A percentile compares a stretch with the other conserved stretches of the same genome.
Evolutionary conservation across 768 basidiomycete genomes (phyloP).

Genomic region (Pleurotus pulmonarius): DNA sequence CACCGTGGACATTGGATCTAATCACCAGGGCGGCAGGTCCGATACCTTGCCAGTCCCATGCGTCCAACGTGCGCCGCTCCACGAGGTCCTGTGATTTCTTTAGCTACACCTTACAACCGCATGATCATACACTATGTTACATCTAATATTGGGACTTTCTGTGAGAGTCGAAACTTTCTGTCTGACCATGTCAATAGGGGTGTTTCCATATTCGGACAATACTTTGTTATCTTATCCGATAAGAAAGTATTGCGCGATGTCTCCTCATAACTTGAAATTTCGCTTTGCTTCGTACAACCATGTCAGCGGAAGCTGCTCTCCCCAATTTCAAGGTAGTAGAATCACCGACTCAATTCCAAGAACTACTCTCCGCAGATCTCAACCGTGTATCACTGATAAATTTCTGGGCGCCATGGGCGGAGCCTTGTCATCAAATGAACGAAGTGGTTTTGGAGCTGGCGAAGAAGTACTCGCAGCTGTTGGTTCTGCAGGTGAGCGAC

Average conservation of each 20-base stretch:
- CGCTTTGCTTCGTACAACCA: neutral
- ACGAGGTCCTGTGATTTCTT: too few species aligned
- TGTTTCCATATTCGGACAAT: too few species aligned
- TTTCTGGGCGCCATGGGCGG: slow-evolving; percentile 95
- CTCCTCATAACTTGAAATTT: neutral
- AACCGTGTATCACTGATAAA: slow-evolving; percentile 80
- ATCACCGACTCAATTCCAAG: slow-evolving; percentile 71
- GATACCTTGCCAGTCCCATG: too few species aligned
- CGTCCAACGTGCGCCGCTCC: too few species aligned
- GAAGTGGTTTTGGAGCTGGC: slow-evolving; percentile 70
- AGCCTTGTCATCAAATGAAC: slow-evolving; percentile 89
- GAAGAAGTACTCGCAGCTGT: slow-evolving; percentile 58
- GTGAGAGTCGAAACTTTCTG: too few species aligned
- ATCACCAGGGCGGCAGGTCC: too few species aligned
- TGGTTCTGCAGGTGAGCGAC: slow-evolving; percentile 67
- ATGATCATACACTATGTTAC: too few species aligned
- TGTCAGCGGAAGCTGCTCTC: neutral
- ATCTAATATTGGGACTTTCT: too few species aligned
- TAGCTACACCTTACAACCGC: too few species aligned
- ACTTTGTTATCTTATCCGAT: slow-evolving; percentile 2
- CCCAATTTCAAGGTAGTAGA: slow-evolving; percentile 39
- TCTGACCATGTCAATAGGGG: too few species aligned
- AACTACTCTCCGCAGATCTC: slow-evolving; percentile 72
- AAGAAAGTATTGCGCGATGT: slow-evolving; percentile 2
- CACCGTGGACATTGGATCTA: too few species aligned